These are phyloP conservation scores for Voacanga thouarsii DNA, from an alignment of 257 asterid genomes.

Conservation along the genomic window DNA sequence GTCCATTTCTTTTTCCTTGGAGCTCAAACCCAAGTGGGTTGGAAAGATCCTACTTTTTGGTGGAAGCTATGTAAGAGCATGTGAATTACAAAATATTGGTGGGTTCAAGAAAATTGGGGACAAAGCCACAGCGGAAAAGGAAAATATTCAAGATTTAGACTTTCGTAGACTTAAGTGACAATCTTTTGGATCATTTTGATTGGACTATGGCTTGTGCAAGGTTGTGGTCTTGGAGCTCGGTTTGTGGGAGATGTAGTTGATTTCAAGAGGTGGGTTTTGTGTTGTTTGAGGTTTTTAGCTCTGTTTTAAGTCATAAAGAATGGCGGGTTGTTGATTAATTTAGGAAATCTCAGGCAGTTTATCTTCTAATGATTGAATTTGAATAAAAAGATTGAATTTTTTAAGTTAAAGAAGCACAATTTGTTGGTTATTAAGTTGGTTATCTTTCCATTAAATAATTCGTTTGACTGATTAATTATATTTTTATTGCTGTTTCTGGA, in stretches of 20 bases:
- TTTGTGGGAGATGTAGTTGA: constrained; percentile 15
- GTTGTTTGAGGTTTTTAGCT: constrained; percentile 16
- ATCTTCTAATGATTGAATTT: constrained; percentile 62
- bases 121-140: constrained; percentile 21
- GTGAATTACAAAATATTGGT: constrained; percentile 49
- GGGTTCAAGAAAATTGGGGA: constrained; percentile 40
- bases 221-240: constrained; percentile 12
- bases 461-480: constrained; percentile 46
- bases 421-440: constrained; percentile 36
- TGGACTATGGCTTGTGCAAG: constrained; percentile 3
- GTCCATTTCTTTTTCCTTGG: constrained; percentile 33
- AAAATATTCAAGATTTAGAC: constrained; percentile 16
- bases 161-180: constrained; percentile 10
- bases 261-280: constrained; percentile 41
- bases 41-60: constrained; percentile 33
- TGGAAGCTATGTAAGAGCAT: constrained; percentile 36
- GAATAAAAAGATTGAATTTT: constrained; percentile 33
- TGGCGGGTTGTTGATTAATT: constrained; percentile 40
- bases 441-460: constrained; percentile 37
- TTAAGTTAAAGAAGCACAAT: constrained; percentile 42
- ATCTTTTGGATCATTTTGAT: constrained; percentile 18
- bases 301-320: constrained; percentile 21
- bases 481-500: constrained; percentile 32
- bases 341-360: constrained; percentile 49
- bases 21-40: constrained; percentile 50